phyloP scores from a whole-genome alignment of 2,329 filamentous ascomycete species.

The Bipolaris sorokiniana region DNA sequence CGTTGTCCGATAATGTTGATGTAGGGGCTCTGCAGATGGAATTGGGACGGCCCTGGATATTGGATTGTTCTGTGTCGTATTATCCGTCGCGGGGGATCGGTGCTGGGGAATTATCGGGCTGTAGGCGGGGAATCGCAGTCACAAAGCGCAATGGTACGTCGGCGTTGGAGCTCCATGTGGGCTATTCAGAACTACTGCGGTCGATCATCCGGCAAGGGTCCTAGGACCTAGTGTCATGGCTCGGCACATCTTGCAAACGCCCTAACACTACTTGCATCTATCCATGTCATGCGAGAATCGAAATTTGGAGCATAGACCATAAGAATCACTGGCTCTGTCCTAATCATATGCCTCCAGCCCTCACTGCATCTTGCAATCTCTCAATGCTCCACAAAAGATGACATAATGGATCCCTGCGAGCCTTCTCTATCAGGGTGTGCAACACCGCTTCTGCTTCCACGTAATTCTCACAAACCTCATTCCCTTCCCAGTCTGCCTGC shows the following conservation, averaged over 20 bases:
- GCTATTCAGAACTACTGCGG: slow-evolving; percentile 12
- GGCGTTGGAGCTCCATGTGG: slow-evolving; percentile 9
- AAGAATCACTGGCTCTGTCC: too few species aligned
- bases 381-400: too few species aligned
- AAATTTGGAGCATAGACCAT: too few species aligned
- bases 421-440: neutral
- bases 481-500: neutral
- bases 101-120: neutral
- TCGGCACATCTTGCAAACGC: neutral
- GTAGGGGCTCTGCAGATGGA: neutral
- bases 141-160: slow-evolving; percentile 1
- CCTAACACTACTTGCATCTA: neutral
- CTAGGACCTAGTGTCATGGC: slow-evolving; percentile 14
- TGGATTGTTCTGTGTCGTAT: neutral
- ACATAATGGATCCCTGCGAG: too few species aligned
- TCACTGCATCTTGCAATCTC: too few species aligned
- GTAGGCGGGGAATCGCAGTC: neutral
- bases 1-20: neutral
- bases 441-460: neutral
- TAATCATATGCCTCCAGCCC: too few species aligned
- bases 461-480: neutral
- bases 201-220: slow-evolving; percentile 20
- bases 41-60: neutral
- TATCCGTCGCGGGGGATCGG: neutral
- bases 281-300: too few species aligned